These are phyloP conservation scores for Hygrophila difformis DNA, from an alignment of 257 asterid species.

Conservation along the genomic window DNA sequence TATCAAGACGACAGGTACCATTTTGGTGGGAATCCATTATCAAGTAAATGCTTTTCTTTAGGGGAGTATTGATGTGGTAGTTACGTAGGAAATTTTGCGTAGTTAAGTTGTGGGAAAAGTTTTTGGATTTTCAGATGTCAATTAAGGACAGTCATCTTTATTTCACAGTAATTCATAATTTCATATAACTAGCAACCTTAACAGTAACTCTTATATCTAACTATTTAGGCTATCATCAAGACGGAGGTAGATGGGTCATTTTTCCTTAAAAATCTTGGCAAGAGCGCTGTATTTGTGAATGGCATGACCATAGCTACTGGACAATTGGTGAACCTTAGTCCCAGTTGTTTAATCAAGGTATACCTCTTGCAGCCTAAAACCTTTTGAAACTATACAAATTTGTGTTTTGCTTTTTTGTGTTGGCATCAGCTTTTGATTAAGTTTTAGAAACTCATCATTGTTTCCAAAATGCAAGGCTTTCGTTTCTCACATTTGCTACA, in stretches of 20 bases:
- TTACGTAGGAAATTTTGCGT: no score
- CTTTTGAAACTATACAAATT: no score
- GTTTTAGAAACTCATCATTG: no score
- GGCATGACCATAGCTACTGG: conserved; percentile 61
- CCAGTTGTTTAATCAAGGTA: conserved; percentile 90
- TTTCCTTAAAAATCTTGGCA: conserved; percentile 75
- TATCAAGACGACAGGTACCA: conserved; percentile 79
- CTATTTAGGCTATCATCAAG: conserved; percentile 67
- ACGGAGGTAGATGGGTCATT: conserved; percentile 83
- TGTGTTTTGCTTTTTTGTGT: no score
- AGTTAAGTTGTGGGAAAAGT: no score
- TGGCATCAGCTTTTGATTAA: no score
- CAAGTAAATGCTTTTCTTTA: no score
- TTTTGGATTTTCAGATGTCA: no score
- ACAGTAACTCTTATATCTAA: background rate
- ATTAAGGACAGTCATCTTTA: no score
- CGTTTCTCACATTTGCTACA: no score
- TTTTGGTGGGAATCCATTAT: background rate
- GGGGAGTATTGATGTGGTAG: no score
- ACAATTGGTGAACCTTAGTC: conserved; percentile 51
- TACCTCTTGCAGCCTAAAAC: background rate
- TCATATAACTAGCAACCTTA: background rate
- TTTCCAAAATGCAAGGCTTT: no score
- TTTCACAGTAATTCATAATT: background rate
- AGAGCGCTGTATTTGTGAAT: conserved; percentile 66